phyloP scores from a whole-genome alignment of 1,284 basidiomycete species.

The Baeospora myosura region DNA sequence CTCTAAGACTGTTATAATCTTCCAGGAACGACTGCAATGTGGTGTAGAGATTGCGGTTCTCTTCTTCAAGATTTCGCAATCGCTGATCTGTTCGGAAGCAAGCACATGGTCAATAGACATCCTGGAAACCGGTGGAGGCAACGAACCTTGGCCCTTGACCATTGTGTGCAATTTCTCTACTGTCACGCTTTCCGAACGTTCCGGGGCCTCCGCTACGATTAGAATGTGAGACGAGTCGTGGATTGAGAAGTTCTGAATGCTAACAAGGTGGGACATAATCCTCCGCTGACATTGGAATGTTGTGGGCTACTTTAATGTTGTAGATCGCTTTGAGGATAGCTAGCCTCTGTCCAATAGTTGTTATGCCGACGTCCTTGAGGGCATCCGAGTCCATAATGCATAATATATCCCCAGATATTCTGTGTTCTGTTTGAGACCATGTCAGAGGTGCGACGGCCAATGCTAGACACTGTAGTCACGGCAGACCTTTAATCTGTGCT shows the following conservation, averaged over 20 bases:
- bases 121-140: too few relatives aligned
- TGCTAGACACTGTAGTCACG: constrained; percentile 12
- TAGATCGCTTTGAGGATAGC: constrained; percentile 87
- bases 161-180: constrained; percentile 64
- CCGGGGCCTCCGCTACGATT: constrained; percentile 52
- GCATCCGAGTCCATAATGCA: constrained; percentile 74
- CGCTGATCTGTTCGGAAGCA: constrained; percentile 48
- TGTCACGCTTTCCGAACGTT: constrained; percentile 50
- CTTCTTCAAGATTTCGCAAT: constrained; percentile 63
- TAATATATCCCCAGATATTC: constrained; percentile 83
- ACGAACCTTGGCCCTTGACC: constrained; percentile 69
- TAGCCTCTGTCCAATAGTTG: constrained; percentile 81
- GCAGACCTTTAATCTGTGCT: constrained; percentile 56
- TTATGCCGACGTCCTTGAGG: constrained; percentile 79
- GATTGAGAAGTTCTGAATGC: constrained; percentile 27
- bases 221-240: constrained; percentile 1
- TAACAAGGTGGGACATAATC: constrained; percentile 87
- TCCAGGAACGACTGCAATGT: constrained; percentile 57
- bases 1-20: constrained; percentile 47
- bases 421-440: constrained; percentile 58
- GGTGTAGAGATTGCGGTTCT: constrained; percentile 62
- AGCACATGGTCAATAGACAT: constrained; percentile 8
- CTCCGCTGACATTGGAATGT: constrained; percentile 77
- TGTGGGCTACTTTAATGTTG: constrained; percentile 76
- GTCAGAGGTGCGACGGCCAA: constrained; percentile 10